Evolutionary conservation across 2,329 filamentous ascomycete genomes (phyloP), one percentile per base, ranked within the genome.

Genomic region (Cytospora paraplurivora): DNA sequence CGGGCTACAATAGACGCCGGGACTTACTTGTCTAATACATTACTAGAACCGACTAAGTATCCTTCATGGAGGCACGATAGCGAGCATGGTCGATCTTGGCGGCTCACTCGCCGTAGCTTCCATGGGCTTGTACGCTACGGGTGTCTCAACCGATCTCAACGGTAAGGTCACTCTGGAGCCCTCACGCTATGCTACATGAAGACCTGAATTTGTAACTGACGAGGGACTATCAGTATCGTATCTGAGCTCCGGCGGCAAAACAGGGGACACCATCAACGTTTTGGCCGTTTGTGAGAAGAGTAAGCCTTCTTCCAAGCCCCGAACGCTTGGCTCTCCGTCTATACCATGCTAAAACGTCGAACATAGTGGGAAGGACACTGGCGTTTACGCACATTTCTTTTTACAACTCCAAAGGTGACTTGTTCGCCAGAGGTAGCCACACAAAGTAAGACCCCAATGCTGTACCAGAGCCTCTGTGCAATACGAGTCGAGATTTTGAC

Each of bases 21-120:
- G 13, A 17, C 7, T 52, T 15, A 17, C 7, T 52, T 15, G 3
- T 3, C 47, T 57, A 56, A 63, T 55, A 8, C 13, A 32, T 47
- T 3, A 12, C n/a, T 37, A 93, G 89, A 94, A 94, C 72, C 87
- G 91, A 1, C 79, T 94, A 0, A 84, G 87, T 59, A 93, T 89
- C 41, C 82, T 93, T 34, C 91, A 94, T 70, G 91, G 91, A 19
- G 91, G 91, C 4, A 91, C 90, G 0, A 87, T 94, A 34, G 91
- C 91, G 4, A 90, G 87, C 72, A 88, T 93, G 77, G 88, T 89
- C 34, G 87, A 89, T 66, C 77, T 89, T 0, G 86, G 86, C 12
- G 86, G 86, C 15, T 89, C 86, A 0, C 78, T 89, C 3, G 87
- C 86, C 11, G 85, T 89, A 3, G 86, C 86, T 1, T 88, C 87